phyloP scores from a whole-genome alignment of 495 filamentous ascomycete species.

The Neurospora hispaniola region DNA sequence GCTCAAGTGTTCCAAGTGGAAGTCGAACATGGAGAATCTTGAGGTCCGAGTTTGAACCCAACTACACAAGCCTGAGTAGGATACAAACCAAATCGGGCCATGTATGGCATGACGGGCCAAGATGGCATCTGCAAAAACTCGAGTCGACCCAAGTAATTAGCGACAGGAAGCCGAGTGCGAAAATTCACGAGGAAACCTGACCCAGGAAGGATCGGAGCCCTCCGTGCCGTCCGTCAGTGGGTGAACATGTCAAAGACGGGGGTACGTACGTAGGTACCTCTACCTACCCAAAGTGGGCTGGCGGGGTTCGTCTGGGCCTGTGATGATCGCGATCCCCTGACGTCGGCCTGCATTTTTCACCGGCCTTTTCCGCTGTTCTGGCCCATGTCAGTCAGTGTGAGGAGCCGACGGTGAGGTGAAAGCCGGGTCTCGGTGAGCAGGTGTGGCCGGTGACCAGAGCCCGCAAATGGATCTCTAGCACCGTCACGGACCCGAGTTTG shows the following conservation, averaged over 20 bases:
- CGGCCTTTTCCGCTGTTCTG: background rate
- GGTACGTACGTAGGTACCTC: background rate
- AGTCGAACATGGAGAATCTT: background rate
- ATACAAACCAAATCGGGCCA: background rate
- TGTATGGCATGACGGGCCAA: background rate
- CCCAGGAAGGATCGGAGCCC: background rate
- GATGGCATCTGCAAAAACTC: background rate
- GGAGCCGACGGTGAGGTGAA: background rate
- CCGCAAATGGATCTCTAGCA: background rate
- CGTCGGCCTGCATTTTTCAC: background rate
- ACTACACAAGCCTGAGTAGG: background rate
- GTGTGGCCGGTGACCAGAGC: background rate
- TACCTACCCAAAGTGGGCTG: background rate
- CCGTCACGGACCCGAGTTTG: background rate
- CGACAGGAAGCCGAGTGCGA: background rate
- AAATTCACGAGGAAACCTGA: background rate
- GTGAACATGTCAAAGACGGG: background rate
- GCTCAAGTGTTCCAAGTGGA: background rate
- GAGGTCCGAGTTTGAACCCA: background rate
- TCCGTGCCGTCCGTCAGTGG: background rate
- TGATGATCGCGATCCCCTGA: background rate
- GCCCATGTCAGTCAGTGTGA: background rate
- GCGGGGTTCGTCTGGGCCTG: background rate
- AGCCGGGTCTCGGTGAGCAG: background rate
- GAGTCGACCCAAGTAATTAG: background rate